Percentiles rank a stretch among this genome's conserved stretches.
phyloP scores from a whole-genome alignment of 495 filamentous ascomycete species.

The Penicillium taxi region DNA sequence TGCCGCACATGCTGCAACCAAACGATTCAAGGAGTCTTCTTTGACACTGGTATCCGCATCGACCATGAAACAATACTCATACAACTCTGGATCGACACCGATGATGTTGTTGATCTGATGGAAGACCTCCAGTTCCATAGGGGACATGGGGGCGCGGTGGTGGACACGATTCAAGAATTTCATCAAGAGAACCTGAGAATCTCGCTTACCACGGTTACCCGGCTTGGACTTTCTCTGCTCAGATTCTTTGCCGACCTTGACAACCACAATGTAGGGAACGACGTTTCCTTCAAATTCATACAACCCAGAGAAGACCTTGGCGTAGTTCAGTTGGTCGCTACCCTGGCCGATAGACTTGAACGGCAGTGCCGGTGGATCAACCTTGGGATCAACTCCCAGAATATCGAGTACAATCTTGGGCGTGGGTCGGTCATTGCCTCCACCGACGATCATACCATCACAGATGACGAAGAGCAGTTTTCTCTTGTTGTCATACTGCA shows the following conservation, averaged over 20 bases:
- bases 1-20: slow-evolving; percentile 88
- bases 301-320: slow-evolving; percentile 95
- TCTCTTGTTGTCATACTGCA: slow-evolving; percentile 97
- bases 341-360: slow-evolving; percentile 87
- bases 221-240: slow-evolving; percentile 88
- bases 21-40: slow-evolving; percentile 83
- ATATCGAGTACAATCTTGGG: slow-evolving; percentile 97
- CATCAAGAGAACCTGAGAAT: slow-evolving; percentile 78
- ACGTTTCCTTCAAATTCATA: slow-evolving; percentile 98
- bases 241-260: slow-evolving; percentile 95
- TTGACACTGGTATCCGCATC: slow-evolving; percentile 95
- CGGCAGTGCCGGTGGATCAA: slow-evolving; percentile 86
- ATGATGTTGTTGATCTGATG: slow-evolving; percentile 99
- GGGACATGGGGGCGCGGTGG: slow-evolving; percentile 86
- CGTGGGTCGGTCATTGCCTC: slow-evolving; percentile 91
- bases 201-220: slow-evolving; percentile 96
- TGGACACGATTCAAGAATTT: slow-evolving; percentile 97
- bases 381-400: slow-evolving; percentile 91
- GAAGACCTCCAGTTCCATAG: slow-evolving; percentile 94
- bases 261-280: slow-evolving; percentile 89
- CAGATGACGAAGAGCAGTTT: slow-evolving; percentile 92
- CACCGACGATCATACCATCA: slow-evolving; percentile 95
- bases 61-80: slow-evolving; percentile 96
- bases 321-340: slow-evolving; percentile 92
- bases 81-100: slow-evolving; percentile 92